Conservation (phyloP, 371 early-diverging fungal genomes). For the Vairimorpha ceranae region DNA sequence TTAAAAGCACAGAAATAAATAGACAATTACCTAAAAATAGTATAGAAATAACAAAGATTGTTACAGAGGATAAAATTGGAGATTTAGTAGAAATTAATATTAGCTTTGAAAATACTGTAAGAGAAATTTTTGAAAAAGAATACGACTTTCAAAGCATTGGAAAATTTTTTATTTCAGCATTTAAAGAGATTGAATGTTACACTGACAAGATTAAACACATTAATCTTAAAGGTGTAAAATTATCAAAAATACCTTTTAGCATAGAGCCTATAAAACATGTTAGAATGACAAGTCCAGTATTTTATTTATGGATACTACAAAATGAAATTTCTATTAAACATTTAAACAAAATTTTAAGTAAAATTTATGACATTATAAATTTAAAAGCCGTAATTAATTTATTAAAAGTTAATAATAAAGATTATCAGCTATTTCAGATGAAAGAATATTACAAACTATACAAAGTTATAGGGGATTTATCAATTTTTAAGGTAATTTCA, state of each 20-base stretch:
- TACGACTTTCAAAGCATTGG: no score
- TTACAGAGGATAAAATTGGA: not conserved
- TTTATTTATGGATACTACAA: not conserved
- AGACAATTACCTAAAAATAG: not conserved
- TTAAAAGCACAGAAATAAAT: not conserved
- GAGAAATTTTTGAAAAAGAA: no score
- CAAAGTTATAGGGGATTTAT: not conserved
- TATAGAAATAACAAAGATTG: not conserved
- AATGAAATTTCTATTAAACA: not conserved
- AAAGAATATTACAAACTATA: slow-evolving; percentile 6
- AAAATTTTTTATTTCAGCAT: no score
- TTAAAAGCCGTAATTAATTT: not conserved
- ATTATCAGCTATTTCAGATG: not conserved
- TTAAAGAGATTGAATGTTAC: not conserved
- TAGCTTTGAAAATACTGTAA: not conserved
- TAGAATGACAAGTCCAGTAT: not conserved
- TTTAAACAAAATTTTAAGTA: not conserved
- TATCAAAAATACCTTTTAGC: not conserved
- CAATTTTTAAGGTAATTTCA: not conserved
- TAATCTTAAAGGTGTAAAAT: not conserved
- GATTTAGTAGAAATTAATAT: not conserved
- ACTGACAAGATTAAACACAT: not conserved
- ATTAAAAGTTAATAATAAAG: not conserved
- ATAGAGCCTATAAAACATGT: not conserved
- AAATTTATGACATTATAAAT: not conserved